A percentile compares a stretch with the other conserved stretches of the same genome.
phyloP scores from a whole-genome alignment of 2,329 filamentous ascomycete genomes.

The Aspergillus amoenus region DNA sequence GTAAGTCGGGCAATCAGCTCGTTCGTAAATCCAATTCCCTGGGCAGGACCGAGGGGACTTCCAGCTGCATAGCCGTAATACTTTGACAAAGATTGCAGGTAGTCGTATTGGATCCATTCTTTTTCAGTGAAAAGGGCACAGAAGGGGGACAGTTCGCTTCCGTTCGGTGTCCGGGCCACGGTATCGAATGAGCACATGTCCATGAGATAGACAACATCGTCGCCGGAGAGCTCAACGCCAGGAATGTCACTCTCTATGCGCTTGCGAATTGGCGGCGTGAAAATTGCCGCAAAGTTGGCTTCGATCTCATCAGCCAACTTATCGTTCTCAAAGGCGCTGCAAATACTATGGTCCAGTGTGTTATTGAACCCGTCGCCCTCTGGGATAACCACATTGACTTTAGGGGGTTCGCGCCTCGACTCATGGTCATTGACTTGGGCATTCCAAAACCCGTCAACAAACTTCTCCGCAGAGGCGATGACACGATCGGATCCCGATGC shows the following conservation, averaged over 20 bases:
- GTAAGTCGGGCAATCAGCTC: conserved; percentile 83
- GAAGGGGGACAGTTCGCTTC: conserved; percentile 63
- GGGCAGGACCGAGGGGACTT: conserved; percentile 75
- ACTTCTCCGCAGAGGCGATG: conserved; percentile 71
- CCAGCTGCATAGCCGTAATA: conserved; percentile 80
- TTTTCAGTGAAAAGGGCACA: conserved; percentile 70
- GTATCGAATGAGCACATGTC: conserved; percentile 85
- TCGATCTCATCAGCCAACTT: conserved; percentile 47
- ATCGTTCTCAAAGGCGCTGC: conserved; percentile 67
- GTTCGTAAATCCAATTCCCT: conserved; percentile 84
- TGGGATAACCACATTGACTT: conserved; percentile 65
- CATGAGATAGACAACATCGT: conserved; percentile 73
- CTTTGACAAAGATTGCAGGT: conserved; percentile 76
- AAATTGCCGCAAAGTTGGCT: conserved; percentile 59
- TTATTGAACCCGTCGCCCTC: conserved; percentile 72
- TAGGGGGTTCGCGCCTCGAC: conserved; percentile 45
- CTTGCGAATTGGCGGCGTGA: conserved; percentile 65
- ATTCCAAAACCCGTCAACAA: conserved; percentile 70
- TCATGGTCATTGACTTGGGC: conserved; percentile 48
- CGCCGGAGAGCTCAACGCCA: conserved; percentile 62
- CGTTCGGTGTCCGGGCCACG: conserved; percentile 58
- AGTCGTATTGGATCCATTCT: conserved; percentile 80
- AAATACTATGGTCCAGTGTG: conserved; percentile 73
- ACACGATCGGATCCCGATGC: conserved; percentile 69
- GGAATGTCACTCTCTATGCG: conserved; percentile 69